Evolutionary conservation across 805 yeast species (phyloP).

Genomic region (Candida nonsorbophila): DNA sequence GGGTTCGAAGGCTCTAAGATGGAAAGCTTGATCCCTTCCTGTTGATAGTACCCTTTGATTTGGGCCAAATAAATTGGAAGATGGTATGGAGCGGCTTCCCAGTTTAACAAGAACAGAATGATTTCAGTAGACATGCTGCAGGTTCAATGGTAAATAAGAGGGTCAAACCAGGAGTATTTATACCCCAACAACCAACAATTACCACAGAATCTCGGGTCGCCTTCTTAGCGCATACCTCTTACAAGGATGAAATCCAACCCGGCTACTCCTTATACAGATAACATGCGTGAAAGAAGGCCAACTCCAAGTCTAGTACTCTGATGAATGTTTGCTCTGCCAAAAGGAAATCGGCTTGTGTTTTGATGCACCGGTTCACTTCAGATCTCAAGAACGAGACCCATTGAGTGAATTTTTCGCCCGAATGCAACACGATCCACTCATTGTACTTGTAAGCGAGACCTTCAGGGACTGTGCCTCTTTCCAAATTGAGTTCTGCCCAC

Average conservation of each 20-base stretch:
- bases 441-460: slow-evolving; percentile 40
- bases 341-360: slow-evolving; percentile 13
- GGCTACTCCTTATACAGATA: slow-evolving; percentile 18
- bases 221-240: slow-evolving; percentile 1
- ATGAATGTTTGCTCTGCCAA: slow-evolving; percentile 20
- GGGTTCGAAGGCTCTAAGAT: slow-evolving; percentile 54
- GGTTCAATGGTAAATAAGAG: not conserved
- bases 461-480: slow-evolving; percentile 10
- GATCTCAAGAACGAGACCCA: slow-evolving; percentile 44
- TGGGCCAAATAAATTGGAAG: slow-evolving; percentile 49
- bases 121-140: slow-evolving; percentile 39
- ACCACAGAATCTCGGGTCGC: no score
- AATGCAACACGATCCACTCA: slow-evolving; percentile 50
- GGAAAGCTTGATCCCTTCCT: slow-evolving; percentile 47
- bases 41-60: slow-evolving; percentile 44
- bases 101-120: slow-evolving; percentile 47
- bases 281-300: slow-evolving; percentile 44
- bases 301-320: slow-evolving; percentile 34
- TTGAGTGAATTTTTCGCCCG: slow-evolving; percentile 40
- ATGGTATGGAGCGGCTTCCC: slow-evolving; percentile 55
- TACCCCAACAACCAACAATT: not conserved
- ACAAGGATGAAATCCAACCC: not conserved
- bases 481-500: slow-evolving; percentile 42
- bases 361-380: slow-evolving; percentile 38
- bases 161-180: not conserved